Percentiles rank a stretch among this genome's conserved stretches.
These are phyloP conservation scores for Erigeron canadensis DNA, from an alignment of 129 eudicot species.

Conservation along the genomic window DNA sequence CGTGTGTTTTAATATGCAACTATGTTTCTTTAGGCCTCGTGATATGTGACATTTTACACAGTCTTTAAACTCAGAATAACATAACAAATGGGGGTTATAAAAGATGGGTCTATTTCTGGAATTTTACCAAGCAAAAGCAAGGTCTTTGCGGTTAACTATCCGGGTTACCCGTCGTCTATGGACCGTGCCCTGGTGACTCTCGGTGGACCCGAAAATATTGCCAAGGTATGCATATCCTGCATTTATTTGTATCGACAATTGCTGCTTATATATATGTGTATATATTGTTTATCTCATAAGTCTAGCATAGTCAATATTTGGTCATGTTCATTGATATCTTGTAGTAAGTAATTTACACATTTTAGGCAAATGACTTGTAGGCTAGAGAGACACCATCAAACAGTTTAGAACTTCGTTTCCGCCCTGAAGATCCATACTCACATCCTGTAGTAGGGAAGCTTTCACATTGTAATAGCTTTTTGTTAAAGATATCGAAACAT, in stretches of 20 bases:
- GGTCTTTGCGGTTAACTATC: conserved; percentile 75
- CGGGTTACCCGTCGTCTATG: conserved; percentile 86
- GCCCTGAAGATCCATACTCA: conserved; percentile 96
- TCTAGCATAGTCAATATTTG: no score
- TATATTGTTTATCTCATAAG: no score
- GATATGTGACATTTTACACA: no score
- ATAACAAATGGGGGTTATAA: conserved; percentile 61
- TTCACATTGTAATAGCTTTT: conserved; percentile 53
- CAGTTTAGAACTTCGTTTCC: conserved; percentile 79
- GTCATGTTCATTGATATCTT: background rate
- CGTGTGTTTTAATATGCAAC: no score
- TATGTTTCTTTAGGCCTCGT: no score
- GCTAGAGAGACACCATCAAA: conserved; percentile 59
- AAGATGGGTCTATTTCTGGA: conserved; percentile 68
- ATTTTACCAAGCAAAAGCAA: conserved; percentile 50
- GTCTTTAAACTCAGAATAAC: no score
- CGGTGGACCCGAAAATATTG: conserved; percentile 71
- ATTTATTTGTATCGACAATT: no score
- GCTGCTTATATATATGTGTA: no score
- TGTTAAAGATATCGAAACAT: conserved; percentile 63
- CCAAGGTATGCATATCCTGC: conserved; percentile 46
- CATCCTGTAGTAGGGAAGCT: conserved; percentile 77
- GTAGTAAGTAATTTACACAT: background rate
- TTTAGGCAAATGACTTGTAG: conserved; percentile 41
- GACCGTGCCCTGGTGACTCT: conserved; percentile 79